These are phyloP conservation scores for Conoideocrella luteorostrata DNA, from an alignment of 2,329 filamentous ascomycete genomes.

Conservation along the genomic window DNA sequence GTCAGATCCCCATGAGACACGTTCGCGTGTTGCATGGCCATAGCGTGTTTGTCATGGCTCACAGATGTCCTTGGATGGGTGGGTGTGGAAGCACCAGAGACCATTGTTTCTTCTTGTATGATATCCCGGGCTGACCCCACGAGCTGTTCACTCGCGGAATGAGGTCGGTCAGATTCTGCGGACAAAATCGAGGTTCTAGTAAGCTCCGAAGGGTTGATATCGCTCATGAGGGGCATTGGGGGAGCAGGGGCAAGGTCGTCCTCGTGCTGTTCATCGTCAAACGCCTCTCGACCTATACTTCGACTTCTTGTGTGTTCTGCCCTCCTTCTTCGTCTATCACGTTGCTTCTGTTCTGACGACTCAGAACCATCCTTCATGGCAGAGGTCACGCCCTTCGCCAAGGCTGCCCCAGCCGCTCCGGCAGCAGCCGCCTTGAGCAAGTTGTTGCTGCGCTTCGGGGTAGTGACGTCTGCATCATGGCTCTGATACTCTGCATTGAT, in stretches of 20 bases:
- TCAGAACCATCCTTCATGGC: conserved; percentile 34
- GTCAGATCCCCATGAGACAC: conserved; percentile 54
- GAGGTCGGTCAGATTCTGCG: conserved; percentile 67
- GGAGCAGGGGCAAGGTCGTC: conserved; percentile 49
- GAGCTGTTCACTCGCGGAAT: conserved; percentile 58
- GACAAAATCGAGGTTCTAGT: conserved; percentile 84
- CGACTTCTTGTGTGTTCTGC: conserved; percentile 41
- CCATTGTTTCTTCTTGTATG: conserved; percentile 55
- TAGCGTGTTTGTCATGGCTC: conserved; percentile 46
- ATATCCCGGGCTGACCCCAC: conserved; percentile 41
- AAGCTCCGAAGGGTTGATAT: conserved; percentile 77
- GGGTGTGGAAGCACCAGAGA: conserved; percentile 56
- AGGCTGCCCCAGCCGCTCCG: conserved; percentile 35
- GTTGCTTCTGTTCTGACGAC: conserved; percentile 44
- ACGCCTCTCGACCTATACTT: conserved; percentile 38
- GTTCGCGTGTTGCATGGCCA: conserved; percentile 64
- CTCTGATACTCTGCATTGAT: conserved; percentile 29
- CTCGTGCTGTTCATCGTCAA: conserved; percentile 46
- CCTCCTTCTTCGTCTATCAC: conserved; percentile 44
- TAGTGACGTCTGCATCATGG: conserved; percentile 34
- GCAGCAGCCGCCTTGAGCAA: conserved; percentile 38
- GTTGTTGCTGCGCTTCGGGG: conserved; percentile 39
- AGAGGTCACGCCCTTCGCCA: conserved; percentile 26
- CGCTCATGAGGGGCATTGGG: conserved; percentile 84
- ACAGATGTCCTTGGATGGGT: conserved; percentile 52